A percentile compares a stretch with the other conserved stretches of the same genome.
Conservation (phyloP, 345 rosid genomes). For the Linum usitatissimum region DNA sequence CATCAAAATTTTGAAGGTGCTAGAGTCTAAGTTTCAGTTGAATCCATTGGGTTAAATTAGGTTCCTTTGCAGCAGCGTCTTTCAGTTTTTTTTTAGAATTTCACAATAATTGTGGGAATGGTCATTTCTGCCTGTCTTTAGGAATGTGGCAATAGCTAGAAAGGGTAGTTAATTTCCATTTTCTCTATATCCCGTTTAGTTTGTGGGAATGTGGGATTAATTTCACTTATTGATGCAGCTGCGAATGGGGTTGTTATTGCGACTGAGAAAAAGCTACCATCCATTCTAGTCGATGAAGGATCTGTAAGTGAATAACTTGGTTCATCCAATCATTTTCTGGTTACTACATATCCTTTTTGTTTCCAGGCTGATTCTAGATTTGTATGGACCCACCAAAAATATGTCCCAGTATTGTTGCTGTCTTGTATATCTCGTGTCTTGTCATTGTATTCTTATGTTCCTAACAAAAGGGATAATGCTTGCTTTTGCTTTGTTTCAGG, state of each 20-base stretch:
- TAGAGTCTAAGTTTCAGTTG: neutral
- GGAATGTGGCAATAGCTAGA: no score
- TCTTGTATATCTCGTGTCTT: neutral
- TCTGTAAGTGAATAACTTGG: conserved; percentile 43
- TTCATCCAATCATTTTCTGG: neutral
- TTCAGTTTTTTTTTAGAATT: neutral
- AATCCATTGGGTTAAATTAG: neutral
- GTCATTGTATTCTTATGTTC: neutral
- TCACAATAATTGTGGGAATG: no score
- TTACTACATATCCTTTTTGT: neutral
- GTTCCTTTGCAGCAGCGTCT: neutral
- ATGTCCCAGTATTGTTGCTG: neutral
- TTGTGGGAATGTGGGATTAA: neutral
- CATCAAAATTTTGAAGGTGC: neutral
- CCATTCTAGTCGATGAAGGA: conserved; percentile 83
- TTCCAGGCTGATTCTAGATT: neutral
- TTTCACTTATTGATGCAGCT: conserved; percentile 35
- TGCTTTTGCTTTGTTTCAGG: conserved; percentile 33
- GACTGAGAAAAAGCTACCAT: conserved; percentile 81
- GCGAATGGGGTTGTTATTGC: conserved; percentile 94
- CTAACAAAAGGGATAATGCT: neutral
- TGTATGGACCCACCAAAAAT: neutral
- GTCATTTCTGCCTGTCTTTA: no score
- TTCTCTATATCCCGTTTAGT: neutral
- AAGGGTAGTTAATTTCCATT: no score